phyloP scores from a whole-genome alignment of 2,329 filamentous ascomycete species.

The Pezicula neosporulosa region DNA sequence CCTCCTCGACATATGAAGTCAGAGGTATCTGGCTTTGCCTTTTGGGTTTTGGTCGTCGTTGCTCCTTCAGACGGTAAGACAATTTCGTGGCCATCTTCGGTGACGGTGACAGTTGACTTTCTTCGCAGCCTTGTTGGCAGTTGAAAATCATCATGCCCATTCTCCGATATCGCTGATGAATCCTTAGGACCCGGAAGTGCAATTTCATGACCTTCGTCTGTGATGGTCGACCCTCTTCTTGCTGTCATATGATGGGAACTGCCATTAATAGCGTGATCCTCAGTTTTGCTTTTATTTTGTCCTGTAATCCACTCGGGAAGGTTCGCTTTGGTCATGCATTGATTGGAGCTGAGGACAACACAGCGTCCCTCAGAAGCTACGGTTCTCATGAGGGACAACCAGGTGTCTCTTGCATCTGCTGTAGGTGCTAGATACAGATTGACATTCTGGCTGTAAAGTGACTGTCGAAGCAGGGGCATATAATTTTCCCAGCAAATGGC shows the following conservation, averaged over 20 bases:
- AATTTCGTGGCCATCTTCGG: slow-evolving; percentile 35
- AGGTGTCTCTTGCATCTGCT: slow-evolving; percentile 79
- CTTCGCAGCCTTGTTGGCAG: slow-evolving; percentile 13
- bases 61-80: slow-evolving; percentile 17
- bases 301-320: slow-evolving; percentile 54
- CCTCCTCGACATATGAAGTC: slow-evolving; percentile 64
- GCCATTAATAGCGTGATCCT: not conserved
- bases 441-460: slow-evolving; percentile 84
- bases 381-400: slow-evolving; percentile 79
- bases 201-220: slow-evolving; percentile 52
- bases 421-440: slow-evolving; percentile 91
- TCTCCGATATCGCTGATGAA: not conserved
- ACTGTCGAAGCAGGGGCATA: slow-evolving; percentile 84
- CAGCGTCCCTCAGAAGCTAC: slow-evolving; percentile 78
- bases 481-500: slow-evolving; percentile 98
- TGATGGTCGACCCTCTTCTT: slow-evolving; percentile 16
- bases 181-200: slow-evolving; percentile 31
- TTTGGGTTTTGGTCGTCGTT: slow-evolving; percentile 7
- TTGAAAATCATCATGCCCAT: not conserved
- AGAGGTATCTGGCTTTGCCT: slow-evolving; percentile 14
- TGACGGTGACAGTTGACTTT: slow-evolving; percentile 13
- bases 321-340: slow-evolving; percentile 63
- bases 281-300: slow-evolving; percentile 5
- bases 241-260: not conserved
- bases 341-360: slow-evolving; percentile 83